These are phyloP conservation scores for Claviceps lovelessii DNA, from an alignment of 2,329 filamentous ascomycete species.

Conservation along the genomic window DNA sequence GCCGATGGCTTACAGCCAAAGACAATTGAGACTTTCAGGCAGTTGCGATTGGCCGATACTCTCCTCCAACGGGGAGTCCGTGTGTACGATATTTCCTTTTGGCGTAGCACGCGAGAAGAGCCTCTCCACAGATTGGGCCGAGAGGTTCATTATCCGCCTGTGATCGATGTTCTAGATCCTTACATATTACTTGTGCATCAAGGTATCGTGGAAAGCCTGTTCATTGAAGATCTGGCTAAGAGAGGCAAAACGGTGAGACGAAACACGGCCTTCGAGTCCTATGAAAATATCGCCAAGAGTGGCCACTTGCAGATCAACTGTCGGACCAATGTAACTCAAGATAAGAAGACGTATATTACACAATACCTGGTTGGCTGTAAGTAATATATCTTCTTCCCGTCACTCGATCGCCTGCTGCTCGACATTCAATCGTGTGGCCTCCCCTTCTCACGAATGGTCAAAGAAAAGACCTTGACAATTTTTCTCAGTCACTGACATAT, in stretches of 20 bases:
- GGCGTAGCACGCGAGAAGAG: conserved; percentile 39
- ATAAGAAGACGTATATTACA: conserved; percentile 36
- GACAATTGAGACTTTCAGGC: conserved; percentile 61
- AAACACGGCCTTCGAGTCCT: conserved; percentile 49
- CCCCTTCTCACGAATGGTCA: not conserved
- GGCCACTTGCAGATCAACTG: conserved; percentile 35
- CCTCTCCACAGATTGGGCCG: conserved; percentile 46
- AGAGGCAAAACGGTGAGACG: conserved; percentile 49
- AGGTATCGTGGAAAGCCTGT: conserved; percentile 58
- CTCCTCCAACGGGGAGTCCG: conserved; percentile 52
- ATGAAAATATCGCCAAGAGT: conserved; percentile 29
- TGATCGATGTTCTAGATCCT: conserved; percentile 41
- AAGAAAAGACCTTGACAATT: too few species aligned
- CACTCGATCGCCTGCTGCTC: not conserved
- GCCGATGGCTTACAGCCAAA: conserved; percentile 66
- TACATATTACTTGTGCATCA: conserved; percentile 52
- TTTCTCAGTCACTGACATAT: not conserved
- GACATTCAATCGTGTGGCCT: not conserved
- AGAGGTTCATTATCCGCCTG: conserved; percentile 53
- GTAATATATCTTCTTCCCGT: conserved; percentile 7
- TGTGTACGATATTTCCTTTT: conserved; percentile 63
- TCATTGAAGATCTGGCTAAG: conserved; percentile 53
- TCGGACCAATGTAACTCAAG: conserved; percentile 35
- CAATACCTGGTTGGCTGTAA: conserved; percentile 55
- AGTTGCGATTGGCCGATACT: conserved; percentile 57